These are phyloP conservation scores for Lizonia empirigonia DNA, from an alignment of 2,329 filamentous ascomycete species.

Conservation along the genomic window DNA sequence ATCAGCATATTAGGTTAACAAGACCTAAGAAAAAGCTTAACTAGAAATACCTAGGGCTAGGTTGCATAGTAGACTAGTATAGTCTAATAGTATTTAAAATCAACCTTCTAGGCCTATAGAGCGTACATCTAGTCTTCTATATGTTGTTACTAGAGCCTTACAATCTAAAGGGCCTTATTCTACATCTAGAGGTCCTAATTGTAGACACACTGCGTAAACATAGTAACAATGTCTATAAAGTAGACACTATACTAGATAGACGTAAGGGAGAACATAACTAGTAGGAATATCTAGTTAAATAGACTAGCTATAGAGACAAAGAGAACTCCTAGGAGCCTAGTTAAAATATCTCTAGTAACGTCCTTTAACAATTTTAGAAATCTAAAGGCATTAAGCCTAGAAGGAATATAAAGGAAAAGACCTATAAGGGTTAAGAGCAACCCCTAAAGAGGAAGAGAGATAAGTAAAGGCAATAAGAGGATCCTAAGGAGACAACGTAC, in stretches of 20 bases:
- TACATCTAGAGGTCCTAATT: not conserved
- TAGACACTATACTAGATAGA: not conserved
- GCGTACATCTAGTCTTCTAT: not conserved
- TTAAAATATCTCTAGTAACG: no score
- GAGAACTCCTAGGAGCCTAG: no score
- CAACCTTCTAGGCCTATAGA: not conserved
- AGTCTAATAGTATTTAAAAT: not conserved
- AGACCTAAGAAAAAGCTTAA: not conserved
- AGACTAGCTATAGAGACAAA: no score
- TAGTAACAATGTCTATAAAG: not conserved
- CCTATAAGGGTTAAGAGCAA: no score
- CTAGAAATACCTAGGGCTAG: not conserved
- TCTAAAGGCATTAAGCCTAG: not conserved
- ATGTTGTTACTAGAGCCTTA: not conserved
- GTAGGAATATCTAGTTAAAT: not conserved
- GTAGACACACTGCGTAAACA: not conserved
- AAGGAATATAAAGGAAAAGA: no score
- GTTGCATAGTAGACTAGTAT: not conserved
- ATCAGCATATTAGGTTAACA: not conserved
- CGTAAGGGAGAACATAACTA: not conserved
- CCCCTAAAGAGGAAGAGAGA: not conserved
- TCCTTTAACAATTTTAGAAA: no score
- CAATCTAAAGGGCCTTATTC: not conserved
- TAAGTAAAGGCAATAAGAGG: not conserved
- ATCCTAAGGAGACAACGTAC: not conserved